phyloP scores from a whole-genome alignment of 2,329 filamentous ascomycete species.

The Alternaria triticina region DNA sequence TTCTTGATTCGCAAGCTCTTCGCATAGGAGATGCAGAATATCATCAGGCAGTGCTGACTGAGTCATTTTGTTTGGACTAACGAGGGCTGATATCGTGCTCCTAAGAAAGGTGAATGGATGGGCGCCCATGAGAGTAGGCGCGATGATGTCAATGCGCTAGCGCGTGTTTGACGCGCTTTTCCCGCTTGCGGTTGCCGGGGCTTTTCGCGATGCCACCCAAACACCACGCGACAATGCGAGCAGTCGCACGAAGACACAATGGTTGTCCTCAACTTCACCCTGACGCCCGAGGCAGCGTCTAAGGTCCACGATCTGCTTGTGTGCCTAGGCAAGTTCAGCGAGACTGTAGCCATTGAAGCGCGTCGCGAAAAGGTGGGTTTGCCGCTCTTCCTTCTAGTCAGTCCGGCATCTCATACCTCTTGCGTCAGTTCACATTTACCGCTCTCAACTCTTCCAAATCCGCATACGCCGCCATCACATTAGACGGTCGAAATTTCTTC shows the following conservation, averaged over 20 bases:
- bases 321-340: slow-evolving; percentile 80
- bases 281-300: slow-evolving; percentile 74
- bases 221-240: slow-evolving; percentile 15
- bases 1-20: slow-evolving; percentile 61
- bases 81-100: background rate
- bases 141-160: slow-evolving; percentile 23
- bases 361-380: slow-evolving; percentile 67
- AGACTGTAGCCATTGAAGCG: slow-evolving; percentile 77
- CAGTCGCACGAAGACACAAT: slow-evolving; percentile 35
- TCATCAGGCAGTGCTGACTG: slow-evolving; percentile 59
- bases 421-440: slow-evolving; percentile 67
- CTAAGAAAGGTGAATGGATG: slow-evolving; percentile 1
- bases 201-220: background rate
- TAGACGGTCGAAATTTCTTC: slow-evolving; percentile 73
- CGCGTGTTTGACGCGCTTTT: slow-evolving; percentile 29
- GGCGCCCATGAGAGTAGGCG: slow-evolving; percentile 1
- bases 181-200: slow-evolving; percentile 17
- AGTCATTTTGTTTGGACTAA: slow-evolving; percentile 26
- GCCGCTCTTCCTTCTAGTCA: slow-evolving; percentile 15
- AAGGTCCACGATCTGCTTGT: slow-evolving; percentile 75
- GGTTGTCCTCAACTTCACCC: slow-evolving; percentile 69
- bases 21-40: slow-evolving; percentile 66
- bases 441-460: slow-evolving; percentile 82
- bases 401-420: slow-evolving; percentile 23
- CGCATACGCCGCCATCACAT: slow-evolving; percentile 75